Base-by-base conservation (phyloP, 805 yeast species). In the Teunomyces lycoperdinae region DNA sequence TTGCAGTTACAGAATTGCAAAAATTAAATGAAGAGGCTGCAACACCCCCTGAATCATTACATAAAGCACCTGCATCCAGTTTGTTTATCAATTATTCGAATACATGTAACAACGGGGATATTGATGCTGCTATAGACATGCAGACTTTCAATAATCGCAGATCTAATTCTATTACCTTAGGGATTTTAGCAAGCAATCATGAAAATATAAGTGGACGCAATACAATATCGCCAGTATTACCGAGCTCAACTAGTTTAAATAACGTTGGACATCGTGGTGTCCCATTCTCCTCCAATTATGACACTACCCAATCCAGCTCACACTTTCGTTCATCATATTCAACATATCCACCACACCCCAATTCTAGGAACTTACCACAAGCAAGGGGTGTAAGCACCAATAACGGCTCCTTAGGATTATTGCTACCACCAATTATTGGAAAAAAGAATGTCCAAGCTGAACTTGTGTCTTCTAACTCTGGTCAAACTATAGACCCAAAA, bases 151-250 rank as follows among this genome's bases (percentile, higher is more conserved):
- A 30, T 31, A 42, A 39, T 8, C 43, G 52, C 14, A 49, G 61
- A 44, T 56, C 63, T 7, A 59, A 58, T 42, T 60, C 64, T 3
- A 53, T 60, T 13, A 54, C 63, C 2, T 41, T 60, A 36, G 61
- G 60, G 4, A 39, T 51, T 13, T 50, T 57, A 30, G 51, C 47
- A 4, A 56, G 43, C 28, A 24, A 26, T 17, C 41, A 38, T 20
- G 41, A 38, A 38, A 38, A 38, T 26, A 16, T 38, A 11, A 30
- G 41, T 9, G 41, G 41, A n/a, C 30, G 41, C 6, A 38, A 20
- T 11, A 26, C 41, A 9, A 38, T 26, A 38, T 38, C 41, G 5
- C 30, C 41, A 20, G 14, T 38, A 10, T 38, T 38, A 16, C 30
- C 41, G 9, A 38, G 41, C 14, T 38, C 41, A 24, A 10, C 29